These are phyloP conservation scores for Moesziomyces aphidis DNA, from an alignment of 1,284 basidiomycete species.

Conservation along the genomic window DNA sequence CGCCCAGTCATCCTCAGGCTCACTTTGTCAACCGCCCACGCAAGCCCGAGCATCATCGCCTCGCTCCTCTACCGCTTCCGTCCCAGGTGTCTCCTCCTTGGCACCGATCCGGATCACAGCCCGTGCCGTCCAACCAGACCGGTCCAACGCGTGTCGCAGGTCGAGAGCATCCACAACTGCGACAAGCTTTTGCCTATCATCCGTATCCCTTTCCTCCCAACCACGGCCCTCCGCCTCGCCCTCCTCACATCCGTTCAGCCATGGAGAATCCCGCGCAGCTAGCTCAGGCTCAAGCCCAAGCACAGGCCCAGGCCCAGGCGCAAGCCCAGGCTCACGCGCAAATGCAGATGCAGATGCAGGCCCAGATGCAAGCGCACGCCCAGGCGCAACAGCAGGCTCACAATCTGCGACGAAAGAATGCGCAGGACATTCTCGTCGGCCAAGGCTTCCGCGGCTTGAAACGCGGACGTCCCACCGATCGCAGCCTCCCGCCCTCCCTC, in stretches of 20 bases:
- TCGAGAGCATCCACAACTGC: conserved; percentile 23
- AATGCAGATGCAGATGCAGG: conserved; percentile 42
- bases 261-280: conserved; percentile 45
- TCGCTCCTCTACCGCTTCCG: background rate
- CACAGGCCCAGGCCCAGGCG: conserved; percentile 54
- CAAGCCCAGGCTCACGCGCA: conserved; percentile 51
- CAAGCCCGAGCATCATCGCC: conserved; percentile 1
- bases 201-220: conserved; percentile 9
- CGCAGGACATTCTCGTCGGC: conserved; percentile 55
- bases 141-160: background rate
- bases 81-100: conserved; percentile 1
- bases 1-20: background rate
- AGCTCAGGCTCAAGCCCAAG: conserved; percentile 39
- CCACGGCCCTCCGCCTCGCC: background rate
- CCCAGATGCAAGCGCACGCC: conserved; percentile 39
- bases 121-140: background rate
- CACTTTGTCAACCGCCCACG: background rate
- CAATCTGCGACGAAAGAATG: conserved; percentile 46
- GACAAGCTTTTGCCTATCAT: conserved; percentile 25
- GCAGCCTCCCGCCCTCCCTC: conserved; percentile 80
- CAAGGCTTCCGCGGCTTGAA: conserved; percentile 70
- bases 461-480: conserved; percentile 83
- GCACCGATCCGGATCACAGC: background rate
- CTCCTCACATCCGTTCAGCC: conserved; percentile 4
- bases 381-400: conserved; percentile 42